Base-by-base conservation (phyloP, 164 flowering plant species). In the Nelumbo lutea region DNA sequence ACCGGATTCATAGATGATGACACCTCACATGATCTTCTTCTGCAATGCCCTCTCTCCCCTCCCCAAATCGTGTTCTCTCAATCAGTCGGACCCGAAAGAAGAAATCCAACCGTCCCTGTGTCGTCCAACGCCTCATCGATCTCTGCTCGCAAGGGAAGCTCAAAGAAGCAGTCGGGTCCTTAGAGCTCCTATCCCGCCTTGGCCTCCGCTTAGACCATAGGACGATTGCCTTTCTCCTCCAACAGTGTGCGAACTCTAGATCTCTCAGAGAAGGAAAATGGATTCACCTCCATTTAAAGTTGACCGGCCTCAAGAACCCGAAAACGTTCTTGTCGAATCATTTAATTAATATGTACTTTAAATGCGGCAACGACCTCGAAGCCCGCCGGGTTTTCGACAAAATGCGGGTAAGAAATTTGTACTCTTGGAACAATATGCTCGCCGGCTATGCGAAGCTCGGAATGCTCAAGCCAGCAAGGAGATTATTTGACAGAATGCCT, bases 391-490 rank as follows among this genome's bases (percentile, higher is more conserved):
- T 87, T 81, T 89, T 90, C 57, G 90, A 89, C 71, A 79, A 84
- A 91, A 89, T 91, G 92, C 65, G 81, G 50, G 73, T 2, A 0
- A 82, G 77, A 66, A 89, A 85, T 74, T 70, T 89, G 78, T 87
- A 76, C 65, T 75, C 88, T 47, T 91, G 88, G 90, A 91, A 91
- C 58, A 80, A 79, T 69, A 83, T 85, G 91, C 79, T 91, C 3
- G 76, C 87, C 67, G 94, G 92, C 69, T 89, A 87, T 73, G 85
- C 81, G 0, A 87, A 86, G 70, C n/a, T 73, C 53, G 86, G 94
- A 6, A 79, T 73, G 85, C 11, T 86, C 14, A 70, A 71, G 55
- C 77, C 75, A 0, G 86, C 92, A 9, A 70, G 68, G 70, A 67
- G 61, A 45, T 42, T 91, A 76, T 91, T 91, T 67, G 90, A 83